Conservation (phyloP, 2,329 filamentous ascomycete genomes). For the Arthrobotrys sphaeroides region DNA sequence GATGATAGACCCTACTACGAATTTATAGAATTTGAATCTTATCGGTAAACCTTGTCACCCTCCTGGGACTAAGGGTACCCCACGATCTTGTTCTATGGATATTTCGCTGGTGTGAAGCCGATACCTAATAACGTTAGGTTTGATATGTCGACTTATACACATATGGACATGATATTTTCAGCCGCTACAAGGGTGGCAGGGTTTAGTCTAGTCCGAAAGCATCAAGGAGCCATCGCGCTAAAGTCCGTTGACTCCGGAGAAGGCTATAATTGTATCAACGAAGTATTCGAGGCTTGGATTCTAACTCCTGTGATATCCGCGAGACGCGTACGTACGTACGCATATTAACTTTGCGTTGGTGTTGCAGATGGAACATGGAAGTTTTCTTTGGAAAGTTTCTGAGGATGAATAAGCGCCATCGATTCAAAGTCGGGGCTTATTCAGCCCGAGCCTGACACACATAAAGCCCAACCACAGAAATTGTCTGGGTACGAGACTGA, state of each 20-base stretch:
- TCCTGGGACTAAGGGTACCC: too few species aligned
- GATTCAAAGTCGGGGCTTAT: slow-evolving; percentile 2
- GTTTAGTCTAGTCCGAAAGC: background rate
- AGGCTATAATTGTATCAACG: background rate
- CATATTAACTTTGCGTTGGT: slow-evolving; percentile 17
- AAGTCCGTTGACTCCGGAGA: background rate
- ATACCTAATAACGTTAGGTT: background rate
- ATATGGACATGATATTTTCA: background rate
- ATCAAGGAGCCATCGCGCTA: background rate
- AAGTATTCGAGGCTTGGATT: background rate
- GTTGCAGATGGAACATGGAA: slow-evolving; percentile 15
- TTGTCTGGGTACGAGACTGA: too few species aligned
- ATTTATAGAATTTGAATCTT: slow-evolving; percentile 40
- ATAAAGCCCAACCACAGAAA: too few species aligned
- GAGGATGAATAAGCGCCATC: slow-evolving; percentile 25
- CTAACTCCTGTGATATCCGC: background rate
- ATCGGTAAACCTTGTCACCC: too few species aligned
- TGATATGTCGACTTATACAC: background rate
- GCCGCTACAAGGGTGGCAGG: background rate
- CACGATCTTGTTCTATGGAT: too few species aligned
- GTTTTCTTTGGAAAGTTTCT: background rate
- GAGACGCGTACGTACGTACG: too few species aligned
- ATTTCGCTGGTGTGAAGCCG: too few species aligned
- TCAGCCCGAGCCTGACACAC: too few species aligned
- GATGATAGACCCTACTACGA: background rate